Conservation (phyloP, 495 filamentous ascomycete species). For the Apiosordaria backusii region DNA sequence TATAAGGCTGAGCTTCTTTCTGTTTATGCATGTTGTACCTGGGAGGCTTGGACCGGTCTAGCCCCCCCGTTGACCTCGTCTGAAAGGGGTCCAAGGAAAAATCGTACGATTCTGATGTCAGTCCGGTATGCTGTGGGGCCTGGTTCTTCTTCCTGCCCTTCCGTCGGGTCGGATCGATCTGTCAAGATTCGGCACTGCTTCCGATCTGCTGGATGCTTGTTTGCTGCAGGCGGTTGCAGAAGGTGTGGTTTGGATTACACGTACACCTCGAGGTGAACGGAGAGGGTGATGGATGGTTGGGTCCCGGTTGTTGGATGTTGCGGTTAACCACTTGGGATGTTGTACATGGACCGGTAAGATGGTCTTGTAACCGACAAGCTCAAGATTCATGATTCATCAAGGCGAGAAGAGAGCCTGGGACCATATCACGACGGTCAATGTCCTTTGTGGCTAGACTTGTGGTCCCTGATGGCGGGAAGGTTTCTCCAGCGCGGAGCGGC, state of each 20-base stretch:
- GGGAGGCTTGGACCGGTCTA: not conserved
- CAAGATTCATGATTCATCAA: not conserved
- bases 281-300: not conserved
- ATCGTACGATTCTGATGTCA: conserved; percentile 39
- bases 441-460: not conserved
- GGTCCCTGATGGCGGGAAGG: not conserved
- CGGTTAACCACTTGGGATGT: not conserved
- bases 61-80: not conserved
- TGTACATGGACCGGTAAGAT: not conserved
- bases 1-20: not conserved
- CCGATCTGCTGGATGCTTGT: conserved; percentile 1
- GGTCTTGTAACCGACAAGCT: not conserved
- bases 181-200: not conserved
- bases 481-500: not conserved
- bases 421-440: not conserved
- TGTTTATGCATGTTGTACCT: not conserved
- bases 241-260: not conserved
- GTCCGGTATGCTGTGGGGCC: conserved; percentile 15
- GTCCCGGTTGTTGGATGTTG: too few species aligned
- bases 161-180: not conserved
- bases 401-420: not conserved
- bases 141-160: not conserved
- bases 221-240: not conserved
- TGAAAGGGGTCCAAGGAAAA: conserved; percentile 7
- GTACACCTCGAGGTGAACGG: not conserved